Conservation (phyloP, 2,329 filamentous ascomycete genomes). For the Neofusicoccum cordaticola region DNA sequence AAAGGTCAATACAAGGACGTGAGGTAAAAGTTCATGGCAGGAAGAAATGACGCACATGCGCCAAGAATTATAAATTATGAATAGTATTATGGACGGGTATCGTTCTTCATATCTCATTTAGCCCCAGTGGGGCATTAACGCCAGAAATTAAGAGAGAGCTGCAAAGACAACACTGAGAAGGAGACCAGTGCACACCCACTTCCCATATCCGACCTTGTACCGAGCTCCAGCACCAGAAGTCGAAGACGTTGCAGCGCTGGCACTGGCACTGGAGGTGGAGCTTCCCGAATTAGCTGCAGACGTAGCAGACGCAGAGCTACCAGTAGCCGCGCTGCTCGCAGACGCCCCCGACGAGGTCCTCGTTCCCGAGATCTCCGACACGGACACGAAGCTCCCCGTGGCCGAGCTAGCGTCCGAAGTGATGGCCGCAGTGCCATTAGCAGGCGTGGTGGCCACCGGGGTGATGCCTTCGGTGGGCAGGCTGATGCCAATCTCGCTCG, state of each 20-base stretch:
- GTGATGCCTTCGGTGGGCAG: not conserved
- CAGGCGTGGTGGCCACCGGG: not conserved
- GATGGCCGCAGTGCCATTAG: not conserved
- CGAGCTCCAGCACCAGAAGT: not conserved
- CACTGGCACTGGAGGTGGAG: not conserved
- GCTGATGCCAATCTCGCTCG: not conserved
- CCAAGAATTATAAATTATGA: not conserved
- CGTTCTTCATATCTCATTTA: not conserved
- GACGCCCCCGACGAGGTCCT: not conserved
- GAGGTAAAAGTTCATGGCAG: too few species aligned
- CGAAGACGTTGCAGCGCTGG: not conserved
- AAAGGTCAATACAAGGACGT: too few species aligned
- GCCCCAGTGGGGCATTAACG: not conserved
- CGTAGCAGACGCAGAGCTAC: not conserved
- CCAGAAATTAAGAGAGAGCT: not conserved
- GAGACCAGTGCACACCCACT: not conserved
- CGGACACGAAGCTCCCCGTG: not conserved
- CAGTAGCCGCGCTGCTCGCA: not conserved
- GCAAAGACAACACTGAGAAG: not conserved
- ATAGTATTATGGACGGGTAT: not conserved
- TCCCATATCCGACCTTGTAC: not conserved
- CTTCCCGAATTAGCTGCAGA: not conserved
- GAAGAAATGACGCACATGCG: too few species aligned
- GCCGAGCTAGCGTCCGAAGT: not conserved
- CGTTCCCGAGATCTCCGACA: not conserved